A percentile compares a stretch with the other conserved stretches of the same genome.
Conservation (phyloP, 208 protist genomes). For the Leishmania mexicana region DNA sequence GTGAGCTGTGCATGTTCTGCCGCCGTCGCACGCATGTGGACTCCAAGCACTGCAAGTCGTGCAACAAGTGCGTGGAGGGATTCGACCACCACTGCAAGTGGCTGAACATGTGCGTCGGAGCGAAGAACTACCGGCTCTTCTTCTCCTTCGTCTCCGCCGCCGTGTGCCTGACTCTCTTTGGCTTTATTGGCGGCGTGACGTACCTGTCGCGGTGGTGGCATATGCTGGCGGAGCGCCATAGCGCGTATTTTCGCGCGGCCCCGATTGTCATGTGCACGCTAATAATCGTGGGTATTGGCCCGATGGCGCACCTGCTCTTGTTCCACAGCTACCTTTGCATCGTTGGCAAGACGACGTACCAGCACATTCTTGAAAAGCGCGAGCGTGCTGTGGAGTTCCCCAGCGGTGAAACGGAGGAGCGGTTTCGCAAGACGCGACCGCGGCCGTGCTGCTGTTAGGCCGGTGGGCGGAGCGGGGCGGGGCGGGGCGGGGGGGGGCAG, state of each 20-base stretch:
- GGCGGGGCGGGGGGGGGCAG: too few relatives aligned
- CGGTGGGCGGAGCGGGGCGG: too few relatives aligned
- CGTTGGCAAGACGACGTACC: conserved; percentile 63
- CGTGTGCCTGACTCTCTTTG: conserved; percentile 29
- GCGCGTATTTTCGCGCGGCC: conserved; percentile 65
- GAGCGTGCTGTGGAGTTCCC: conserved; percentile 13
- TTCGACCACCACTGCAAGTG: conserved; percentile 95
- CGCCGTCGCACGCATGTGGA: conserved; percentile 45
- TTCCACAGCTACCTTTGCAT: conserved; percentile 76
- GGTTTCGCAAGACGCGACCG: background rate
- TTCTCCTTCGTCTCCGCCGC: conserved; percentile 56
- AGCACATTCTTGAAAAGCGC: conserved; percentile 66
- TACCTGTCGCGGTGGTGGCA: conserved; percentile 66
- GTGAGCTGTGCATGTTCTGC: conserved; percentile 72
- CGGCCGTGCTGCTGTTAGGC: background rate
- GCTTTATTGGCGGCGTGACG: conserved; percentile 42
- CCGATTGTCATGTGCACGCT: conserved; percentile 56
- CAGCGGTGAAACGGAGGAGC: background rate
- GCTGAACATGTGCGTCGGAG: conserved; percentile 91
- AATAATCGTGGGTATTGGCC: conserved; percentile 38
- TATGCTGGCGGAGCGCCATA: conserved; percentile 37
- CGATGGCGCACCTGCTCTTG: conserved; percentile 63
- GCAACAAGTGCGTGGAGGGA: conserved; percentile 86
- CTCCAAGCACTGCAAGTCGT: conserved; percentile 90
- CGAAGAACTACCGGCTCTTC: conserved; percentile 82